These are phyloP conservation scores for Backusella westeae DNA, from an alignment of 192 early-diverging fungal genomes.

Conservation along the genomic window DNA sequence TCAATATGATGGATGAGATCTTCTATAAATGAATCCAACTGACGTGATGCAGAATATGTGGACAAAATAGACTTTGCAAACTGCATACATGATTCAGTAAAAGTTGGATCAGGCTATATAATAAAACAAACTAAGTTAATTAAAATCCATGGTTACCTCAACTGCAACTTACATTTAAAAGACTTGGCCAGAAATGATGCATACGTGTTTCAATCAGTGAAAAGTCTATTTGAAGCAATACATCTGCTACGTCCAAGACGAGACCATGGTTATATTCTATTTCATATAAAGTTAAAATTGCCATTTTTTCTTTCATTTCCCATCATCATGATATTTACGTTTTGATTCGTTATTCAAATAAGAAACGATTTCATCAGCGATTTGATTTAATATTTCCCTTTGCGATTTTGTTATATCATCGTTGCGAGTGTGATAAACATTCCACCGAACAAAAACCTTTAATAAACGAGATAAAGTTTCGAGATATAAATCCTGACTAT, in stretches of 20 bases:
- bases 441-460: constrained; percentile 16
- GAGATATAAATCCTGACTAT: neutral
- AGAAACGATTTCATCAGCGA: constrained; percentile 11
- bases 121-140: neutral
- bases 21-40: constrained; percentile 32
- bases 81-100: constrained; percentile 1
- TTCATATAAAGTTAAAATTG: neutral
- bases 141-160: neutral
- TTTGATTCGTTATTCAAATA: neutral
- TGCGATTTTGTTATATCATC: constrained; percentile 25
- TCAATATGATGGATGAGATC: constrained; percentile 12
- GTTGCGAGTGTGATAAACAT: constrained; percentile 23
- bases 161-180: constrained; percentile 20
- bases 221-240: constrained; percentile 26
- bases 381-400: neutral
- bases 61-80: constrained; percentile 19
- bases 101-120: constrained; percentile 11
- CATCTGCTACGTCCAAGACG: constrained; percentile 11
- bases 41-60: constrained; percentile 26
- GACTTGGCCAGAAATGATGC: constrained; percentile 21
- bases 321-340: neutral
- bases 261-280: constrained; percentile 17
- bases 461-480: constrained; percentile 4
- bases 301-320: neutral
- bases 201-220: constrained; percentile 29